phyloP scores from a whole-genome alignment of 2,329 filamentous ascomycete genomes.

The Penicillium sp. region DNA sequence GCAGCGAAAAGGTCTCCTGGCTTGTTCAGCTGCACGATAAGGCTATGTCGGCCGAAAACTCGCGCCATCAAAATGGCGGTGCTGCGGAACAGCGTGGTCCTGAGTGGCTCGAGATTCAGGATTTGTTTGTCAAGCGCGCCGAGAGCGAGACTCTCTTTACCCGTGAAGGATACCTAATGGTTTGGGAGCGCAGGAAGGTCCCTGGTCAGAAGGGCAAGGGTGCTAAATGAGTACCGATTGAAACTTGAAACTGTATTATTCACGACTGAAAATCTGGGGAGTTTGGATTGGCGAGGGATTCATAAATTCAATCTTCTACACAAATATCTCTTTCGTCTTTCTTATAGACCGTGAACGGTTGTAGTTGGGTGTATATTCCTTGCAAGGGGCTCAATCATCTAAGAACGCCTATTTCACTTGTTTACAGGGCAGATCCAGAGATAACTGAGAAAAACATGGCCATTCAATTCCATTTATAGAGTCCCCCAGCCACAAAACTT shows the following conservation, averaged over 20 bases:
- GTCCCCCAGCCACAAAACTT: conserved; percentile 43
- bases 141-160: conserved; percentile 88
- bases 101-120: conserved; percentile 92
- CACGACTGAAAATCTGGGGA: neutral
- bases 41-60: conserved; percentile 51
- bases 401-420: neutral
- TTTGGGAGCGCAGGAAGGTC: conserved; percentile 81
- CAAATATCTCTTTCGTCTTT: neutral
- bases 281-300: neutral
- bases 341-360: neutral
- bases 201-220: conserved; percentile 43
- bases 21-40: conserved; percentile 86
- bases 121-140: conserved; percentile 87
- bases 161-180: conserved; percentile 91
- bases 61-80: conserved; percentile 24
- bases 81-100: conserved; percentile 51
- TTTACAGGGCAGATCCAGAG: neutral
- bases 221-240: neutral
- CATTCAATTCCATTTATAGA: conserved; percentile 17
- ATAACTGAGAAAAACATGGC: neutral
- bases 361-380: neutral
- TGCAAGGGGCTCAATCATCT: neutral
- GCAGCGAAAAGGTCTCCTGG: conserved; percentile 91
- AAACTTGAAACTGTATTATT: neutral
- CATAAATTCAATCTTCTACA: neutral